Evolutionary conservation across 1,139 yeast species (phyloP).

Genomic region (Pichia sp.): DNA sequence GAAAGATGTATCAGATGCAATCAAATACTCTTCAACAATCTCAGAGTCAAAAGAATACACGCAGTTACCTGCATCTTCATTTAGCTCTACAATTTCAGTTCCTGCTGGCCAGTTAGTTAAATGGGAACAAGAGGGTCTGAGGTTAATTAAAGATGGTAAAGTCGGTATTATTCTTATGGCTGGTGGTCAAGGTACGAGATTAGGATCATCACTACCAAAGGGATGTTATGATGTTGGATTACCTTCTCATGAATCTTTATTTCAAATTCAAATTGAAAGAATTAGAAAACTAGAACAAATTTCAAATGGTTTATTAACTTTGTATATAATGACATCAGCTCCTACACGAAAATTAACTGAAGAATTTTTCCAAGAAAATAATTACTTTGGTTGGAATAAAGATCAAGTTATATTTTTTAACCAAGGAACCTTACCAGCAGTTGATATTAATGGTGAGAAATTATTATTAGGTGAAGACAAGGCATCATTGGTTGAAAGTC

Average conservation of each 20-base stretch:
- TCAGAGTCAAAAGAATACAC: slow-evolving; percentile 36
- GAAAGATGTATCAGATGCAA: slow-evolving; percentile 43
- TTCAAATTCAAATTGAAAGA: slow-evolving; percentile 91
- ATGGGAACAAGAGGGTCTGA: slow-evolving; percentile 60
- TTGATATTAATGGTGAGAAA: slow-evolving; percentile 61
- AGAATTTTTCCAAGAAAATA: slow-evolving; percentile 51
- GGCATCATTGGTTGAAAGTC: slow-evolving; percentile 67
- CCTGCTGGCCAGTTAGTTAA: slow-evolving; percentile 28
- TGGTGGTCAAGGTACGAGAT: slow-evolving; percentile 96
- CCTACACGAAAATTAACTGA: slow-evolving; percentile 82
- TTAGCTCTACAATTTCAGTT: slow-evolving; percentile 44
- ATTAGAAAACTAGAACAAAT: slow-evolving; percentile 57
- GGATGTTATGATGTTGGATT: slow-evolving; percentile 88
- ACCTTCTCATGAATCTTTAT: slow-evolving; percentile 78
- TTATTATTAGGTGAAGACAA: slow-evolving; percentile 53
- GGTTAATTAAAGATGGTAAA: slow-evolving; percentile 61
- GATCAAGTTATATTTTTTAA: slow-evolving; percentile 72
- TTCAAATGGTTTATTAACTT: slow-evolving; percentile 41
- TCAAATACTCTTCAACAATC: slow-evolving; percentile 33
- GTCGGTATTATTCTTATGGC: slow-evolving; percentile 93
- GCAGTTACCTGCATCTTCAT: slow-evolving; percentile 44
- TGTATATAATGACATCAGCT: slow-evolving; percentile 96
- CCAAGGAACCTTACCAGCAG: slow-evolving; percentile 94
- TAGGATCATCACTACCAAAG: slow-evolving; percentile 85
- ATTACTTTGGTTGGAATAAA: slow-evolving; percentile 62